A percentile compares a stretch with the other conserved stretches of the same genome.
phyloP scores from a whole-genome alignment of 2,329 filamentous ascomycete genomes.

The Didymosphaeria variabile region DNA sequence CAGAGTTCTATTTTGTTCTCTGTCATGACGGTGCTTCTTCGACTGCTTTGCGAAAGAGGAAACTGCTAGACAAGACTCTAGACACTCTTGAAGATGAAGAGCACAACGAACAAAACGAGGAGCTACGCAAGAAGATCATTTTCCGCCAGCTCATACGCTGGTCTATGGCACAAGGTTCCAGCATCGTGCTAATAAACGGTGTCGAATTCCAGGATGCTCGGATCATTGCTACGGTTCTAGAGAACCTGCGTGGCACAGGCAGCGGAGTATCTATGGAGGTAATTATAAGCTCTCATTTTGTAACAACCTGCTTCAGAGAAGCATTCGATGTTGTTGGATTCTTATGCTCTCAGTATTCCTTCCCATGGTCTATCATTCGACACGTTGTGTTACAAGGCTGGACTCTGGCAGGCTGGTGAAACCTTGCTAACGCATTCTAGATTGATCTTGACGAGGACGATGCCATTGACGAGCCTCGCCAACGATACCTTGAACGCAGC shows the following conservation, averaged over 20 bases:
- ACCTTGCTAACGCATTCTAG: slow-evolving; percentile 3
- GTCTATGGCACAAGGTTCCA: slow-evolving; percentile 66
- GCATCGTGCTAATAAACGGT: slow-evolving; percentile 70
- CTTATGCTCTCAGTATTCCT: background rate
- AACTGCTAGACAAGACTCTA: slow-evolving; percentile 28
- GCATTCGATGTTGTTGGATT: background rate
- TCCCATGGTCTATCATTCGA: background rate
- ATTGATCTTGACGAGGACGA: slow-evolving; percentile 16
- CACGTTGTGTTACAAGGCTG: background rate
- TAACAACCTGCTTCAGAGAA: background rate
- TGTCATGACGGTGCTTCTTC: slow-evolving; percentile 68
- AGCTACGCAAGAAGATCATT: slow-evolving; percentile 35
- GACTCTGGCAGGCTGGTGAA: background rate
- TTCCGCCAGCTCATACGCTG: slow-evolving; percentile 63
- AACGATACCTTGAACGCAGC: slow-evolving; percentile 16
- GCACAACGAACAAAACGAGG: slow-evolving; percentile 28
- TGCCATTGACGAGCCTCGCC: slow-evolving; percentile 15
- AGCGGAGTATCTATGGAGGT: slow-evolving; percentile 27
- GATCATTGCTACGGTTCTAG: slow-evolving; percentile 48
- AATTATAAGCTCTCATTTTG: slow-evolving; percentile 5
- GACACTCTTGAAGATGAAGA: slow-evolving; percentile 32
- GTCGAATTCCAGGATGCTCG: slow-evolving; percentile 72
- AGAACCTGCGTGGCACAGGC: slow-evolving; percentile 27
- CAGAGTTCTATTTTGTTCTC: slow-evolving; percentile 73
- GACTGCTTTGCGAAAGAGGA: slow-evolving; percentile 30